Base-by-base conservation (phyloP, 352 stramenopile species). In the Phytophthora sansomeana region DNA sequence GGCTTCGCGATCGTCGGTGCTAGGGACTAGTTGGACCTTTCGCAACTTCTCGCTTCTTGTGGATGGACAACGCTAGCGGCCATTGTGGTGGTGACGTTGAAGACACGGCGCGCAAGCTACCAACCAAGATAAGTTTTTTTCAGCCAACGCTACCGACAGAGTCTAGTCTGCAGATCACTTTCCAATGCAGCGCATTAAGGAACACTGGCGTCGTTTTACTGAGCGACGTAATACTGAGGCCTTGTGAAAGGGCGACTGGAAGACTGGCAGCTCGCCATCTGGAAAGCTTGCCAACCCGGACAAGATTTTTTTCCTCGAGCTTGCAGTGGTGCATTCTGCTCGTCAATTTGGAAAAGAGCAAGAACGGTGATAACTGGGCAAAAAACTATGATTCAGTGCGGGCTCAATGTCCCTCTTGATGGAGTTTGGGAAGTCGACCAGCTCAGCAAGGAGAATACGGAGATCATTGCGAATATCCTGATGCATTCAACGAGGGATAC, bases 301-400 rank as follows among this genome's bases (percentile, higher is more conserved):
- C 7, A 67, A 54, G 32, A 24, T 49, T 14, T 59, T 67, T 44
- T 60, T 67, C 24, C 17, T 67, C 1, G 49, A 55, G 10, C 26
- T 55, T 28, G 48, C 48, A 13, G 58, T 49, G 11, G 32, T 67
- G 58, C 19, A 50, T 55, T 10, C 0, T 7, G 14, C 50, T 67
- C 1, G 50, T 60, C 19, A 60, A 60, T 39, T 4, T 24, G 6
- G 42, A 59, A 41, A 67, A 48, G 19, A 39, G 55, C n/a, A 29
- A 24, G 3, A 61, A 56, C 6, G 58, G 59, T 7, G 24, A 32
- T 5, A 67, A 54, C n/a, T 67, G 32, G 41, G 41, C 42, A 0
- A 67, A 67, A 58, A 19, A 32, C 57, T 32, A n/a, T n/a, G n/a
- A n/a, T n/a, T n/a, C n/a, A n/a, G 38, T 58, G 48, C 16, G 58